Base-by-base conservation (phyloP, 2,329 filamentous ascomycete species). In the Exserohilum rostratum region DNA sequence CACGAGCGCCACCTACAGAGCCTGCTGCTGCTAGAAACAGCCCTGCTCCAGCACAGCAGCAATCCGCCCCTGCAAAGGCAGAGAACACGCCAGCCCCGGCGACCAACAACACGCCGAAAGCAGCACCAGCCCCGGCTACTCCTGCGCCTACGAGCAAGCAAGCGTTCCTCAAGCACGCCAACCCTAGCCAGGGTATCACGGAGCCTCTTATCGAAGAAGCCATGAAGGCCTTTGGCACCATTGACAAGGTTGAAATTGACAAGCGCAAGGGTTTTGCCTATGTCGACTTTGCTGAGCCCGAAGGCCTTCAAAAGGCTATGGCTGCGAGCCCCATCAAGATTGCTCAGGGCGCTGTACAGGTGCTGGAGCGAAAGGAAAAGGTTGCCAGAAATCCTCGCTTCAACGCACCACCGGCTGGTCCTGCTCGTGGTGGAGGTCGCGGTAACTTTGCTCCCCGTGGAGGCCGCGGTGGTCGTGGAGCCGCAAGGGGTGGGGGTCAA, bases 261-360 rank as follows among this genome's bases (percentile, higher is more conserved):
- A 93, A 92, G 74, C 90, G 93, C 68, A 97, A 97, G 74, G 92
- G 92, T 0, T 96, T 96, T 67, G 93, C 92, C 2, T 96, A 97
- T 71, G 88, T 96, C 34, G 90, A 96, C 60, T 98, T 97, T 77
- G 83, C 85, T 9, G 87, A 91, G 18, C 83, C 88, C 0, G 86
- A 87, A 7, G 83, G 84, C 9, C 80, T 98, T 22, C 85, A 85
- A 65, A 91, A 90, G 68, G 93, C 93, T 5, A 87, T 96, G 69
- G 83, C 86, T 13, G 90, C 90, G 11, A 96, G 91, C 68, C 91
- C 90, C 0, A 83, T 97, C 27, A 80, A 88, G 17, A 88, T 98
- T 10, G 93, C 89, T 0, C 90, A 96, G 71, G 92, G 90, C 6
- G 88, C 88, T 9, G 91, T 98, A 2, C 90, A 96, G 61, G 90